These are phyloP conservation scores for Thelonectria olida DNA, from an alignment of 2,329 filamentous ascomycete genomes.

Conservation along the genomic window DNA sequence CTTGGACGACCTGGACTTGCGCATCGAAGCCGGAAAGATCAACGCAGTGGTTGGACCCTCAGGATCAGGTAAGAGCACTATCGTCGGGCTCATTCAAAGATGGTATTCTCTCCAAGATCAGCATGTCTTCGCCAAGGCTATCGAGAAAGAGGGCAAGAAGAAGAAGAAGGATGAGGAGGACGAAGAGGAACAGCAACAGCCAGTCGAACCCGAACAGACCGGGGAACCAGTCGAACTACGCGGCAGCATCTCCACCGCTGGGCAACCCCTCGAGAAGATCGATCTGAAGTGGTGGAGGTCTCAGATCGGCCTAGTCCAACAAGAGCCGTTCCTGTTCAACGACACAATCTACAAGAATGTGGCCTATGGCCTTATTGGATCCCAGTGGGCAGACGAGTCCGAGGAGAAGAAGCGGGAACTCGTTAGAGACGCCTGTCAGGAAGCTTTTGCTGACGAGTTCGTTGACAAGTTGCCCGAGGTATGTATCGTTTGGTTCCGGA, in stretches of 20 bases:
- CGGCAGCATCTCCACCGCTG: slow-evolving; percentile 60
- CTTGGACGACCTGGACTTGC: slow-evolving; percentile 66
- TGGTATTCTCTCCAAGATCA: slow-evolving; percentile 74
- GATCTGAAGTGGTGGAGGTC: slow-evolving; percentile 71
- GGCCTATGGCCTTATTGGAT: slow-evolving; percentile 64
- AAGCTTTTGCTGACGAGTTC: slow-evolving; percentile 76
- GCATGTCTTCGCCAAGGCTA: slow-evolving; percentile 59
- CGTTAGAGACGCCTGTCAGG: slow-evolving; percentile 70
- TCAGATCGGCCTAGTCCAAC: slow-evolving; percentile 72
- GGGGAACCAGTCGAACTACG: slow-evolving; percentile 57
- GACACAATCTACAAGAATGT: slow-evolving; percentile 72
- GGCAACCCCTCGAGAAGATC: slow-evolving; percentile 63
- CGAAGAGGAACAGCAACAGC: slow-evolving; percentile 39
- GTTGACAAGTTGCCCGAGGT: slow-evolving; percentile 69
- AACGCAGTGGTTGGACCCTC: slow-evolving; percentile 80
- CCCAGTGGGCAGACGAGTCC: slow-evolving; percentile 60
- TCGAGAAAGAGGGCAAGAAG: slow-evolving; percentile 56
- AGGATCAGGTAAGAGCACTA: slow-evolving; percentile 78
- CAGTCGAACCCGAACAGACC: slow-evolving; percentile 46
- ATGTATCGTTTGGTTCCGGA: slow-evolving; percentile 29
- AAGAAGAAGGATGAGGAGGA: slow-evolving; percentile 49
- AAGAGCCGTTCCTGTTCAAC: slow-evolving; percentile 75
- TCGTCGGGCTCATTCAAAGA: slow-evolving; percentile 75
- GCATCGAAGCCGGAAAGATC: slow-evolving; percentile 70
- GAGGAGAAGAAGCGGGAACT: slow-evolving; percentile 66